Evolutionary conservation across 257 asterid genomes (phyloP).

Genomic region (Jasminum sambac): DNA sequence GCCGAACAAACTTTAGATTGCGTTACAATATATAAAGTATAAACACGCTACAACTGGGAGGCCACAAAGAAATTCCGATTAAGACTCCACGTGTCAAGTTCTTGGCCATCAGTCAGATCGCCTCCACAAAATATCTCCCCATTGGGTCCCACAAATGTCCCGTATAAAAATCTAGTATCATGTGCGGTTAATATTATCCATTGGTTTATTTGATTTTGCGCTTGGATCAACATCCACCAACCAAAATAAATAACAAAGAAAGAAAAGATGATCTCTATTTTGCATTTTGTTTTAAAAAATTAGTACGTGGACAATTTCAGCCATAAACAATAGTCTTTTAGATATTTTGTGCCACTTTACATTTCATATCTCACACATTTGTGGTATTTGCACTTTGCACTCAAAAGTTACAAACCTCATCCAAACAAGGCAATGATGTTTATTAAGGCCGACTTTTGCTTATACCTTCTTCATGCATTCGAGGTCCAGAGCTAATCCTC

Average conservation of each 20-base stretch:
- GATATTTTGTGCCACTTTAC: conserved; percentile 52
- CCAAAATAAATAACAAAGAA: conserved; percentile 1
- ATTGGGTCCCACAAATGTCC: conserved; percentile 29
- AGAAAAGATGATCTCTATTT: conserved; percentile 28
- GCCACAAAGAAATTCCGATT: conserved; percentile 52
- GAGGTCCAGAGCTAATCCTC: neutral
- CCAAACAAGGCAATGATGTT: neutral
- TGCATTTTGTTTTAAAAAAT: conserved; percentile 17
- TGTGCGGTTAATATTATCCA: conserved; percentile 29
- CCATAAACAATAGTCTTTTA: conserved; percentile 43
- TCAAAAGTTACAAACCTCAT: neutral
- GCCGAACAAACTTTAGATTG: too few relatives aligned
- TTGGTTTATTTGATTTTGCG: neutral
- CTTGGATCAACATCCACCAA: conserved; percentile 23
- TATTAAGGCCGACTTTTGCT: neutral
- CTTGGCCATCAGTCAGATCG: conserved; percentile 35
- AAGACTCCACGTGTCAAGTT: conserved; percentile 53
- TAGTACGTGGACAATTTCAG: conserved; percentile 57
- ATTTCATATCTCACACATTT: neutral
- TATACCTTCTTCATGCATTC: neutral
- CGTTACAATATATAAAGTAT: too few relatives aligned
- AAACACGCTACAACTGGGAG: conserved; percentile 40
- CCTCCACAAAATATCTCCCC: conserved; percentile 54
- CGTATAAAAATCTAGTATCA: conserved; percentile 29
- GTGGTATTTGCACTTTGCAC: conserved; percentile 9